These are phyloP conservation scores for Pittosporum tobira DNA, from an alignment of 129 eudicot species.

Conservation along the genomic window DNA sequence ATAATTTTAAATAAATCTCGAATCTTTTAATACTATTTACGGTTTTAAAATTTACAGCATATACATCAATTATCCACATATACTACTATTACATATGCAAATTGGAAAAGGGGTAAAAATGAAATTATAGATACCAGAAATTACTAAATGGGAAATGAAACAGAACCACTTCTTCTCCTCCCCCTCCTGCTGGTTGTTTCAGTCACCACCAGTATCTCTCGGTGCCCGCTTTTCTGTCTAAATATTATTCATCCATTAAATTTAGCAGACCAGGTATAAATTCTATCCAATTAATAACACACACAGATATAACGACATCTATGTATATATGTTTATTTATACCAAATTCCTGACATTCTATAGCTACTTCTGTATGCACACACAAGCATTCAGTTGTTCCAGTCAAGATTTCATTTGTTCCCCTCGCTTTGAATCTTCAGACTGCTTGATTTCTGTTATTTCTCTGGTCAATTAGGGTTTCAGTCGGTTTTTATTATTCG, in stretches of 20 bases:
- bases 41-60: too few relatives aligned
- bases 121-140: too few relatives aligned
- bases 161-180: neutral
- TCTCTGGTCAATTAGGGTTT: neutral
- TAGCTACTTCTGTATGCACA: neutral
- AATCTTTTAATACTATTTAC: too few relatives aligned
- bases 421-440: neutral
- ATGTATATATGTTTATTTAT: neutral
- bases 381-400: neutral
- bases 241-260: constrained; percentile 1
- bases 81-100: too few relatives aligned
- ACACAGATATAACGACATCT: too few relatives aligned
- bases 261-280: constrained; percentile 1
- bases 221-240: constrained; percentile 3
- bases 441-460: neutral
- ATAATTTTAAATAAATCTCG: too few relatives aligned
- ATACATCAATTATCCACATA: too few relatives aligned
- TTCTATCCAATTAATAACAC: neutral
- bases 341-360: neutral
- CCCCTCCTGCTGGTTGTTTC: neutral
- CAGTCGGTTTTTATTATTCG: neutral
- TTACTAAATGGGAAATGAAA: neutral
- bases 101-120: too few relatives aligned
- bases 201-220: constrained; percentile 6
- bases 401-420: neutral